Percentiles rank a stretch among this genome's conserved stretches.
These are phyloP conservation scores for Pseudonitzschia delicatissima DNA, from an alignment of 108 stramenopile genomes.

Conservation along the genomic window DNA sequence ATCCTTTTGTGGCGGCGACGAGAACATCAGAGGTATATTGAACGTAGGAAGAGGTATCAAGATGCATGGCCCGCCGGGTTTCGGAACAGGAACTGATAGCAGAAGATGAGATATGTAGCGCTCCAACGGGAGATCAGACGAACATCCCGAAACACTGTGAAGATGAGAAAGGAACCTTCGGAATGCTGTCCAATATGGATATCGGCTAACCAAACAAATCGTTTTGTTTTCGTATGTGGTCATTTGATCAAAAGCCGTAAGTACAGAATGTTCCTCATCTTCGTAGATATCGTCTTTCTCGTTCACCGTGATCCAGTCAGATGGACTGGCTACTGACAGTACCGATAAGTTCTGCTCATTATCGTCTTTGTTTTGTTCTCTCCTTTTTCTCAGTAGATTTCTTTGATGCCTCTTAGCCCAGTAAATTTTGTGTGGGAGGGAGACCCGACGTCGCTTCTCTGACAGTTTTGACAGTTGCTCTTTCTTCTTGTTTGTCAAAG, in stretches of 20 bases:
- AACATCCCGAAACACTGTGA: constrained; percentile 69
- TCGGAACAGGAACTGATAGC: constrained; percentile 74
- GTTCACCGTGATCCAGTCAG: constrained; percentile 15
- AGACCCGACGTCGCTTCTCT: constrained; percentile 42
- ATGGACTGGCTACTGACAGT: constrained; percentile 8
- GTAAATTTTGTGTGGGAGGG: constrained; percentile 63
- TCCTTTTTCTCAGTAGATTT: constrained; percentile 7
- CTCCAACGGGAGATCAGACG: constrained; percentile 75
- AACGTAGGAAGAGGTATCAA: constrained; percentile 73
- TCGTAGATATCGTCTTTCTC: constrained; percentile 19
- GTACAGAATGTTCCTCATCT: constrained; percentile 30
- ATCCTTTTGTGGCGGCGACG: constrained; percentile 75
- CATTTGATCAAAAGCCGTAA: constrained; percentile 74
- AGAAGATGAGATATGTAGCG: constrained; percentile 82
- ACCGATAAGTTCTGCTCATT: background rate
- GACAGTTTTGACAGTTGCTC: constrained; percentile 59
- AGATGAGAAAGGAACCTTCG: constrained; percentile 79
- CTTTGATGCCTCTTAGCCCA: constrained; percentile 33
- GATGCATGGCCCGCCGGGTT: constrained; percentile 74
- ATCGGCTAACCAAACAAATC: constrained; percentile 76
- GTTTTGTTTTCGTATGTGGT: constrained; percentile 87
- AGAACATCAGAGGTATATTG: constrained; percentile 71
- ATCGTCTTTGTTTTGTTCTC: constrained; percentile 4
- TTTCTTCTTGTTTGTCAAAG: constrained; percentile 52
- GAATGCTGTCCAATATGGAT: constrained; percentile 88